phyloP scores from a whole-genome alignment of 1,284 basidiomycete genomes.

The Cerioporus squamosus region DNA sequence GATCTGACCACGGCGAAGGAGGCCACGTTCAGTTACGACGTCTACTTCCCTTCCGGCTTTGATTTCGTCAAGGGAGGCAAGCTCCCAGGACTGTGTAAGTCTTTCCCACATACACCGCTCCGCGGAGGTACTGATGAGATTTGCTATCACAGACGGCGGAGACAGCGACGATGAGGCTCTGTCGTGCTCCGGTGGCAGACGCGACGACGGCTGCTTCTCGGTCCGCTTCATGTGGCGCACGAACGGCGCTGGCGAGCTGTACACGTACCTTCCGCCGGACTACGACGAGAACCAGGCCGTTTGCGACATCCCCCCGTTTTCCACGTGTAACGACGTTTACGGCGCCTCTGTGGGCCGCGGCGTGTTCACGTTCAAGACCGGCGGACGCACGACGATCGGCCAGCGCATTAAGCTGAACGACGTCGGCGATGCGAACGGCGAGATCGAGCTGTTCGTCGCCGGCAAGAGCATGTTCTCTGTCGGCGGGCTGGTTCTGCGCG shows the following conservation, averaged over 20 bases:
- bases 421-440: constrained; percentile 61
- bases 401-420: constrained; percentile 71
- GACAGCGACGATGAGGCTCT: constrained; percentile 45
- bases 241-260: constrained; percentile 59
- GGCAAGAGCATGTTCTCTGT: constrained; percentile 61
- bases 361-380: constrained; percentile 63
- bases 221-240: constrained; percentile 62
- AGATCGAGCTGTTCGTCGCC: constrained; percentile 58
- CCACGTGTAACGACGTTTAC: constrained; percentile 66
- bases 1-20: constrained; percentile 50
- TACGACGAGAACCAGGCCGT: constrained; percentile 61
- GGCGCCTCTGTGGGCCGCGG: constrained; percentile 77
- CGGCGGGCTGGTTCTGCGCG: constrained; percentile 53
- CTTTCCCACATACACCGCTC: neutral
- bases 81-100: constrained; percentile 38
- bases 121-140: neutral
- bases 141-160: constrained; percentile 48
- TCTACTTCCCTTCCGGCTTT: constrained; percentile 62
- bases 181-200: constrained; percentile 57
- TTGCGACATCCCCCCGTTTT: constrained; percentile 54
- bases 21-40: constrained; percentile 59
- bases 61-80: constrained; percentile 40
- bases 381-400: constrained; percentile 63
- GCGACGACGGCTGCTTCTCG: constrained; percentile 52
- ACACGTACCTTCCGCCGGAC: constrained; percentile 62